These are phyloP conservation scores for Kodamaea sagamina DNA, from an alignment of 805 yeast genomes.

Conservation along the genomic window DNA sequence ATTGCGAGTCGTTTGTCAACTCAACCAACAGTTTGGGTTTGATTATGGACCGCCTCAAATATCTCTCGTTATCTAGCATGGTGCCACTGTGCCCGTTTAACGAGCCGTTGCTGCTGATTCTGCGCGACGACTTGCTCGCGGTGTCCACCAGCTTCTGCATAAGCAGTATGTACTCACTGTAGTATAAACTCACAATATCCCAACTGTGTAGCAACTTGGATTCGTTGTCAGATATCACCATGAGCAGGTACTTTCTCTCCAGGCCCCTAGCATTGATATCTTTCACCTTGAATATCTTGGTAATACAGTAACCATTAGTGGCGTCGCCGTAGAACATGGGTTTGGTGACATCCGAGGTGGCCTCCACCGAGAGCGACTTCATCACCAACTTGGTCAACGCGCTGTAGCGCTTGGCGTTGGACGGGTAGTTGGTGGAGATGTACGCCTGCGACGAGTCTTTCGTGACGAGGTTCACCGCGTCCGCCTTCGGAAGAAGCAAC, in stretches of 20 bases:
- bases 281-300: conserved; percentile 58
- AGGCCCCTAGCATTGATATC: conserved; percentile 74
- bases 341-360: conserved; percentile 56
- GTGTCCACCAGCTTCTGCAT: conserved; percentile 22
- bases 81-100: conserved; percentile 5
- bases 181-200: conserved; percentile 48
- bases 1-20: conserved; percentile 52
- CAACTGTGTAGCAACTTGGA: conserved; percentile 54
- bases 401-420: conserved; percentile 48
- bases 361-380: conserved; percentile 67
- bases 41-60: conserved; percentile 56
- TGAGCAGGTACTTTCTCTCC: conserved; percentile 64
- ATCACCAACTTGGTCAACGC: conserved; percentile 60
- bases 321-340: conserved; percentile 69
- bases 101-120: conserved; percentile 21
- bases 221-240: conserved; percentile 59
- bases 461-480: conserved; percentile 23
- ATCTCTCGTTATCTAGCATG: conserved; percentile 47
- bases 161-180: conserved; percentile 23
- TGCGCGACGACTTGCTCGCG: neutral
- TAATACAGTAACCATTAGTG: conserved; percentile 58
- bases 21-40: conserved; percentile 58
- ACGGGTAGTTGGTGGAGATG: conserved; percentile 64
- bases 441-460: conserved; percentile 29
- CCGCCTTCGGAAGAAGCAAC: conserved; percentile 48